A percentile compares a stretch with the other conserved stretches of the same genome.
Evolutionary conservation across 768 basidiomycete genomes (phyloP).

Genomic region (Psilocybe cyanescens): DNA sequence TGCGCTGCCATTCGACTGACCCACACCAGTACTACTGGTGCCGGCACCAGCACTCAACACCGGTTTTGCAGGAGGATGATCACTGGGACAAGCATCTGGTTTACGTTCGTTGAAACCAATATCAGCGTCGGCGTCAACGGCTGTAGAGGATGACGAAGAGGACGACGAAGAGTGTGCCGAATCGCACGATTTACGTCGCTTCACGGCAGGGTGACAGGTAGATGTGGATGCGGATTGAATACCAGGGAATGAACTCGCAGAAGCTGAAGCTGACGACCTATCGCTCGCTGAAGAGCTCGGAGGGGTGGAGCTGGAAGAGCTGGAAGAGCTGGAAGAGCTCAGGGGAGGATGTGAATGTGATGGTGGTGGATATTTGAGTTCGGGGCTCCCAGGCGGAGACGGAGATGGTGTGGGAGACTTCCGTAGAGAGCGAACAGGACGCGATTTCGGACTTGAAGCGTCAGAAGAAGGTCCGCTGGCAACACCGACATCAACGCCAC

Average conservation of each 20-base stretch:
- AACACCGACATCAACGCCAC: not conserved
- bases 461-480: not conserved
- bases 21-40: not conserved
- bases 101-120: not conserved
- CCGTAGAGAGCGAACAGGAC: not conserved
- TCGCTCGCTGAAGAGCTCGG: not conserved
- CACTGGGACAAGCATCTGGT: not conserved
- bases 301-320: not conserved
- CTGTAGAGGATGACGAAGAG: not conserved
- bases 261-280: not conserved
- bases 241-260: not conserved
- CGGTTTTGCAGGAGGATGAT: not conserved
- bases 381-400: not conserved
- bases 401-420: not conserved
- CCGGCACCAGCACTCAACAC: not conserved
- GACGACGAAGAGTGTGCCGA: not conserved
- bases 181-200: conserved; percentile 19
- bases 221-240: not conserved
- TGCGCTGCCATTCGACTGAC: conserved; percentile 1
- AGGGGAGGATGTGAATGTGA: not conserved
- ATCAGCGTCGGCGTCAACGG: not conserved
- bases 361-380: not conserved
- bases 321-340: not conserved
- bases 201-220: conserved; percentile 3
- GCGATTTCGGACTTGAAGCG: not conserved